Conservation (phyloP, 2,329 filamentous ascomycete genomes). For the Talaromyces rugulosus region DNA sequence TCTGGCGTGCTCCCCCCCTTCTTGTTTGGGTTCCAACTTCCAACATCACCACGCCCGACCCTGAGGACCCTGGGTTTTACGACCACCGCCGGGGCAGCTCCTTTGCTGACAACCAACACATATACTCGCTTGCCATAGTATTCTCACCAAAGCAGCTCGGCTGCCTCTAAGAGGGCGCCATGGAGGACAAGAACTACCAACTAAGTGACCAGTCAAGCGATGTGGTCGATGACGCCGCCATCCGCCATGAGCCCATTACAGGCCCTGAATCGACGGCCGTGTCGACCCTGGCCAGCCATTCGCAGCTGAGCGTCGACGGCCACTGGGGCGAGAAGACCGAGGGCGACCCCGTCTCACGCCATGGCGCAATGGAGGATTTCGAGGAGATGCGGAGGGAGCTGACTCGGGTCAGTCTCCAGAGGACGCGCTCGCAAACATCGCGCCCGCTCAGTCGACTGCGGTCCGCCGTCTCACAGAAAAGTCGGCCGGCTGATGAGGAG, state of each 20-base stretch:
- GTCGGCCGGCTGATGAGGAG: slow-evolving; percentile 25
- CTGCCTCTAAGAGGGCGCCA: background rate
- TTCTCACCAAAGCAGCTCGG: background rate
- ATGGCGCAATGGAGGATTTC: slow-evolving; percentile 56
- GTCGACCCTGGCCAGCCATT: slow-evolving; percentile 13
- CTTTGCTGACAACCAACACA: background rate
- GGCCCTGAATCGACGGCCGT: slow-evolving; percentile 10
- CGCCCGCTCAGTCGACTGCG: slow-evolving; percentile 22
- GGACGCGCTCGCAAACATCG: slow-evolving; percentile 26
- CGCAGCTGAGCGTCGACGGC: slow-evolving; percentile 35
- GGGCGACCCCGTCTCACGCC: slow-evolving; percentile 50
- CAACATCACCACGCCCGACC: background rate
- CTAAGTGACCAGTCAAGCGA: background rate
- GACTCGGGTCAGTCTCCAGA: slow-evolving; percentile 47
- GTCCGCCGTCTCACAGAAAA: slow-evolving; percentile 24
- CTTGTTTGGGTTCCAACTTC: background rate
- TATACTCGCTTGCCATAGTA: background rate
- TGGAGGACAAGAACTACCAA: background rate
- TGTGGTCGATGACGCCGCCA: background rate
- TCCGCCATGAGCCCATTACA: slow-evolving; percentile 3
- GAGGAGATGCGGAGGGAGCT: slow-evolving; percentile 55
- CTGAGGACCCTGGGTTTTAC: background rate
- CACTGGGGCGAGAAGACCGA: slow-evolving; percentile 58
- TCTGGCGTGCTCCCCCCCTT: background rate
- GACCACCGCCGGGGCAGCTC: background rate